Evolutionary conservation across 192 early-diverging fungal genomes (phyloP).

Genomic region (Phycomyces nitens): DNA sequence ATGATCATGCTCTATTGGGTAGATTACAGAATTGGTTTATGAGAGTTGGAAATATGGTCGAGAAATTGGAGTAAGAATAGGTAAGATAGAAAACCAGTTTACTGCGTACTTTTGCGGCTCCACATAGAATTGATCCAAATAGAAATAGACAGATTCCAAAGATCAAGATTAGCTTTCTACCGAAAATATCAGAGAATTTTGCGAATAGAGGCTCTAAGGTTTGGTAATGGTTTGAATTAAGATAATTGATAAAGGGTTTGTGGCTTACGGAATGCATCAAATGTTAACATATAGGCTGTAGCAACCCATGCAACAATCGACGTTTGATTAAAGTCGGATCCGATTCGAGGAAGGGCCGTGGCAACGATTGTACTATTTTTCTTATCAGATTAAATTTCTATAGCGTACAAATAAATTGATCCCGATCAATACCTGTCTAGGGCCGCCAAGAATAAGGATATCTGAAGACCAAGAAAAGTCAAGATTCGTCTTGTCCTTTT

Average conservation of each 20-base stretch:
- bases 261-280: slow-evolving; percentile 28
- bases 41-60: too few relatives aligned
- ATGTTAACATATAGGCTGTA: slow-evolving; percentile 62
- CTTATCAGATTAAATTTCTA: too few relatives aligned
- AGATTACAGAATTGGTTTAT: too few relatives aligned
- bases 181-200: slow-evolving; percentile 83
- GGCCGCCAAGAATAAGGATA: slow-evolving; percentile 18
- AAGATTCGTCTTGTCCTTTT: not conserved
- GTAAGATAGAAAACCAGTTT: too few relatives aligned
- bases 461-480: slow-evolving; percentile 9
- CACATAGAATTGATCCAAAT: slow-evolving; percentile 77
- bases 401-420: not conserved
- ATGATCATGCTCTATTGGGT: too few relatives aligned
- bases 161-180: slow-evolving; percentile 64
- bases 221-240: not conserved
- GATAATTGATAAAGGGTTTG: not conserved
- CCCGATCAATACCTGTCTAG: slow-evolving; percentile 10
- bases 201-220: slow-evolving; percentile 53
- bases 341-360: slow-evolving; percentile 70
- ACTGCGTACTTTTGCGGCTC: slow-evolving; percentile 59
- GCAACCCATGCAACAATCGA: slow-evolving; percentile 73
- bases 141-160: slow-evolving; percentile 72
- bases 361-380: slow-evolving; percentile 73
- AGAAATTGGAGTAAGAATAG: too few relatives aligned
- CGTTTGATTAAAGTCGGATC: slow-evolving; percentile 59